Conservation (phyloP, 768 basidiomycete genomes). For the Xerocomellus amylosporus region DNA sequence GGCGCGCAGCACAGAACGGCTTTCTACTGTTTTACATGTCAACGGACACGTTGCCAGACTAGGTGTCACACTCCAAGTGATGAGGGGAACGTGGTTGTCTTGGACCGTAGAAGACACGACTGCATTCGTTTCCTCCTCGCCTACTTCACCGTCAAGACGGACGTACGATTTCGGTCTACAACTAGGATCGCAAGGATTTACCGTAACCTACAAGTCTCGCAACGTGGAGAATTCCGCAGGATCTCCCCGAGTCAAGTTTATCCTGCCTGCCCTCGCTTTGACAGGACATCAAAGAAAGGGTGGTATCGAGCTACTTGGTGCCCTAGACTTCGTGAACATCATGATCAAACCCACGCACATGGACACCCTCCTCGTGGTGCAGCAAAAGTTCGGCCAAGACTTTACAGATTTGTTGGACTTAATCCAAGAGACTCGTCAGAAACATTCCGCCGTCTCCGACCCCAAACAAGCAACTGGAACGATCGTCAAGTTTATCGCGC, state of each 20-base stretch:
- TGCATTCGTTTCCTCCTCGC: constrained; percentile 44
- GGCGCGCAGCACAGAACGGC: constrained; percentile 10
- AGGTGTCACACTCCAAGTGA: constrained; percentile 70
- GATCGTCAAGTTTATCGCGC: constrained; percentile 42
- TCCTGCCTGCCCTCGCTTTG: constrained; percentile 62
- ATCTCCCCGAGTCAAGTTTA: constrained; percentile 55
- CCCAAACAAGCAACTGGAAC: constrained; percentile 15
- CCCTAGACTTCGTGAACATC: constrained; percentile 68
- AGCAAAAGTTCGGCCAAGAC: constrained; percentile 87
- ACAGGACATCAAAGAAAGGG: constrained; percentile 54
- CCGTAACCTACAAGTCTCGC: constrained; percentile 50
- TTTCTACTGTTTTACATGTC: constrained; percentile 40
- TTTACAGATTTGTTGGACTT: constrained; percentile 76
- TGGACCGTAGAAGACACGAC: constrained; percentile 60
- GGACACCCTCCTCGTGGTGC: constrained; percentile 80
- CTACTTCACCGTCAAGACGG: constrained; percentile 30
- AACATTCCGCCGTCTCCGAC: constrained; percentile 14
- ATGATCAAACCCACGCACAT: constrained; percentile 79
- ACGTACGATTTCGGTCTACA: constrained; percentile 60
- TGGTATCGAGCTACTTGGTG: constrained; percentile 49
- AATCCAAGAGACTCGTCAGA: constrained; percentile 56
- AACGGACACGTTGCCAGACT: constrained; percentile 51
- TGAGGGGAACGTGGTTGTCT: constrained; percentile 86
- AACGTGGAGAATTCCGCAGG: constrained; percentile 34
- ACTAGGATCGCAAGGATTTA: constrained; percentile 57